Base-by-base conservation (phyloP, 208 protist genomes). In the Acanthamoeba royreba region DNA sequence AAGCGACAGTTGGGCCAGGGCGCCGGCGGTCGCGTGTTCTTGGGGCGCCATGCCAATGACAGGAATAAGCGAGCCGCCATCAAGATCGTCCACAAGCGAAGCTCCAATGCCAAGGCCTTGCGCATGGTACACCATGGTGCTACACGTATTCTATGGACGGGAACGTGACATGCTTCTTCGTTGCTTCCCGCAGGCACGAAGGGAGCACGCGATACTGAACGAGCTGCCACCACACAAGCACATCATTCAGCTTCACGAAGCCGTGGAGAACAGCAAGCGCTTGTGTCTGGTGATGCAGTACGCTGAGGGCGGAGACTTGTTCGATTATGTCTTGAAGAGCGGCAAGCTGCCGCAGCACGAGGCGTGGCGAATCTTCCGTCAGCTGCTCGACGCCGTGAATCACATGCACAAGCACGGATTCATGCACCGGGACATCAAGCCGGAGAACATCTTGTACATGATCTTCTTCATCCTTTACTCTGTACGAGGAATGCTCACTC, bases 281-380 rank as follows among this genome's bases (percentile, higher is more conserved):
- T 31, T 97, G 43, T 97, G 94, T 83, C n/a, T 97, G 13, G 85
- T 97, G 25, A 95, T 96, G 90, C 95, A 97, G 38, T 96, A 97
- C 28, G 94, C 85, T 19, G 81, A 85, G 31, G 96, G 96, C 40
- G 96, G 96, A 4, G 96, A 97, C n/a, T 53, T 97, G 9, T 97
- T 97, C 61, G 94, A 97, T 40, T 58, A 89, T 43, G 86, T 92
- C 11, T 42, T 66, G 17, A 92, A 38, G 46, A 88, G n/a, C 28
- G 79, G 95, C n/a, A 49, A 94, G 40, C 96, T 96, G 87, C 92
- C 83, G 1, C 94, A 96, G 85, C 25, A 66, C n/a, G 93, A 94
- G 42, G 95, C 94, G 45, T 72, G 88, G 40, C 8, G 66, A 25
- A 25, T 96, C 40, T 94, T 96, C 17, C 35, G 79, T 4, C 92